Evolutionary conservation across 768 basidiomycete genomes (phyloP), one percentile per base, ranked within the genome.

Genomic region (Leccinum barrowsii): DNA sequence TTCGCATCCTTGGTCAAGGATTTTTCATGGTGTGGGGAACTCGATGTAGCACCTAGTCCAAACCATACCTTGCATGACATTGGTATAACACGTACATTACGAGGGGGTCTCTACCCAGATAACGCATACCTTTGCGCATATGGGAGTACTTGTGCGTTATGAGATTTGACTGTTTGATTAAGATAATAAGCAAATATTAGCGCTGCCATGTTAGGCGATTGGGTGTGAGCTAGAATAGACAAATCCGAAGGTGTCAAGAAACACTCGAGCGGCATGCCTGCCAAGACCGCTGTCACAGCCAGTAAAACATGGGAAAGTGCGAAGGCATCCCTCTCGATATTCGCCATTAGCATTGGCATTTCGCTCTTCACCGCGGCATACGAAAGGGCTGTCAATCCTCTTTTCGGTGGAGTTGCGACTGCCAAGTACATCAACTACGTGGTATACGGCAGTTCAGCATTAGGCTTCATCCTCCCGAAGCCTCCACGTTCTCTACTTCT

Each of bases 371-470:
- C 85, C 17, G 85, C 82, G 62, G 74, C 80, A 6, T 89, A 91
- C 66, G 79, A 82, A 69, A 83, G 82, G 34, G 78, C 83, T 8
- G 66, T 92, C n/a, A 71, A 78, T 55, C 90, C 90, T 15, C 73
- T 91, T 3, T 92, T 90, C 69, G 89, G 85, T 50, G 75, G 79
- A 12, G 76, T 78, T 7, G 82, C 87, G 0, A 82, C 85, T 1
- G 74, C 73, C 0, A 75, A 77, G 55, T 75, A 84, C 37, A 73
- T 91, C 7, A 66, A 70, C 50, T 75, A 77, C 56, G 58, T 78
- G 37, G 64, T 77, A 11, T 67, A 76, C 24, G 73, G 77, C 46
- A 72, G 69, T 56, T 70, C 78, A 22, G 68, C 66, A 1, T 70
- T 78, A 17, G 71, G 67, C 19, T 62, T 77, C 26, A 60, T 73